These are phyloP conservation scores for Talaromyces piceae DNA, from an alignment of 2,329 filamentous ascomycete species.

Conservation along the genomic window DNA sequence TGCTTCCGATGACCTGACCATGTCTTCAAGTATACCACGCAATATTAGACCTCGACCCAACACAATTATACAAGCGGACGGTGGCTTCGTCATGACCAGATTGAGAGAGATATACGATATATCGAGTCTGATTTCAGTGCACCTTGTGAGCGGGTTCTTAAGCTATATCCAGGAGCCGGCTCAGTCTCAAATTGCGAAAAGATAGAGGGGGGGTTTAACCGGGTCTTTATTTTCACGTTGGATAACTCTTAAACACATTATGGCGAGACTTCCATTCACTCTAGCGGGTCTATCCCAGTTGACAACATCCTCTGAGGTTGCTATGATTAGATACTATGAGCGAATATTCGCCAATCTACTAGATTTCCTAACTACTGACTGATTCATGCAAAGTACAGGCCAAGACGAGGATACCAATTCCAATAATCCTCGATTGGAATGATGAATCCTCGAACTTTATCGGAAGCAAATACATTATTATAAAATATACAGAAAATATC, in stretches of 20 bases:
- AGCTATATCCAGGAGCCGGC: slow-evolving; percentile 29
- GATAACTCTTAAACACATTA: slow-evolving; percentile 30
- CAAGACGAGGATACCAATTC: slow-evolving; percentile 36
- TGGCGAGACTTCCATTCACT: slow-evolving; percentile 35
- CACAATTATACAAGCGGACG: slow-evolving; percentile 28
- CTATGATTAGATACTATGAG: slow-evolving; percentile 38
- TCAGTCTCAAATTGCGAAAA: slow-evolving; percentile 32
- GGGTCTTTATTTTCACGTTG: slow-evolving; percentile 37
- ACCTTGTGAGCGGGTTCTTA: slow-evolving; percentile 30
- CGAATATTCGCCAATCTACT: slow-evolving; percentile 3
- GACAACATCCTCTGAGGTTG: slow-evolving; percentile 38
- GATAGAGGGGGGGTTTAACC: slow-evolving; percentile 39
- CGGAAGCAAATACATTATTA: slow-evolving; percentile 35
- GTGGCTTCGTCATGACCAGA: slow-evolving; percentile 32
- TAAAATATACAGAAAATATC: slow-evolving; percentile 30
- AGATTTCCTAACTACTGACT: neutral
- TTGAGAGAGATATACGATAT: slow-evolving; percentile 28
- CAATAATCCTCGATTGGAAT: slow-evolving; percentile 37
- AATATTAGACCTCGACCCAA: slow-evolving; percentile 17
- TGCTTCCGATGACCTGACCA: neutral
- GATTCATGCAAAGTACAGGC: slow-evolving; percentile 22
- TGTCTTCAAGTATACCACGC: neutral
- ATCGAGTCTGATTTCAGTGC: slow-evolving; percentile 36
- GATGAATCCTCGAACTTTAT: slow-evolving; percentile 27
- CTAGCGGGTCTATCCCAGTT: slow-evolving; percentile 31